phyloP scores from a whole-genome alignment of 2,329 filamentous ascomycete genomes.

The Zasmidium angulare region DNA sequence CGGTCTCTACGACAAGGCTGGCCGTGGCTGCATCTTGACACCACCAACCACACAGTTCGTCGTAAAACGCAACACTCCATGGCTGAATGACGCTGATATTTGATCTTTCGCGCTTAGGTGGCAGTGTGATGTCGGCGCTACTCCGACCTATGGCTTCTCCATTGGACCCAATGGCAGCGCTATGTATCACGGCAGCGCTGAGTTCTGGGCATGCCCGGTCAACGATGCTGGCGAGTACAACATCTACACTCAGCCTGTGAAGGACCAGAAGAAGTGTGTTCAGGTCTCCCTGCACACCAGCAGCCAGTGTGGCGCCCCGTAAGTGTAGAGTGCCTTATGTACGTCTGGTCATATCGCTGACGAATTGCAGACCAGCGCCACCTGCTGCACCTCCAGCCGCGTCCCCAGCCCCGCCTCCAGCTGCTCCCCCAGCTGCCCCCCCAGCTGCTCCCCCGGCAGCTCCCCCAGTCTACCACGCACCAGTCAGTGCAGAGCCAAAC shows the following conservation, averaged over 20 bases:
- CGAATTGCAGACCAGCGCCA: neutral
- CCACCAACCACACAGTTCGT: constrained; percentile 44
- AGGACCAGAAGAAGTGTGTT: constrained; percentile 20
- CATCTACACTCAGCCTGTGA: constrained; percentile 34
- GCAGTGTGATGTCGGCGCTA: constrained; percentile 59
- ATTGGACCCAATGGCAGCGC: constrained; percentile 37
- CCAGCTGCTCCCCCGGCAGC: neutral
- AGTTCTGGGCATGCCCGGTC: constrained; percentile 59
- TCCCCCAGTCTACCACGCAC: too few species aligned
- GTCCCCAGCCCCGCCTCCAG: neutral
- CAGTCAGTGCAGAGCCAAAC: too few species aligned
- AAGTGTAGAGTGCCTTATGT: neutral
- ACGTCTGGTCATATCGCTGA: neutral
- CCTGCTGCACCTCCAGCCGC: neutral
- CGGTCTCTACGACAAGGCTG: constrained; percentile 1
- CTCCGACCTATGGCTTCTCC: constrained; percentile 55
- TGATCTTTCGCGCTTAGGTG: too few species aligned
- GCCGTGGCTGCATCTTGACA: constrained; percentile 11
- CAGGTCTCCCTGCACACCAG: constrained; percentile 21
- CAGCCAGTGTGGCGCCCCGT: constrained; percentile 18
- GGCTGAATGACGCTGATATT: too few species aligned
- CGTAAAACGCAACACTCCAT: too few species aligned
- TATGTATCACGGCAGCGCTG: constrained; percentile 48
- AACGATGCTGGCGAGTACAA: constrained; percentile 55
- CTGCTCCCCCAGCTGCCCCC: neutral